Conservation (phyloP, 805 yeast genomes). For the Starmerella davenportii region DNA sequence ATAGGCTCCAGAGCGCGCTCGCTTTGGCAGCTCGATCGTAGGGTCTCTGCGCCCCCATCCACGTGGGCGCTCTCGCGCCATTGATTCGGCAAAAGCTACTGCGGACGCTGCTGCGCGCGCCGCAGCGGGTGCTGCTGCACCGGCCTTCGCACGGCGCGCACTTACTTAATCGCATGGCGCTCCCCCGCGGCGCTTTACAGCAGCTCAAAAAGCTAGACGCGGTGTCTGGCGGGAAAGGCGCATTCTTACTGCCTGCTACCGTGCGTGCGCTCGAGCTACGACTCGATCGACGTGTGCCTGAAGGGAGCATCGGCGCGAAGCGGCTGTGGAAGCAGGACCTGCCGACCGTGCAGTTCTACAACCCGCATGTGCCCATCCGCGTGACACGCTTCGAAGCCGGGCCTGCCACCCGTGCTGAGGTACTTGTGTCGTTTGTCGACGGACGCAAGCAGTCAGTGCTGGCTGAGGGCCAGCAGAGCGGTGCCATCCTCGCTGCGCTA, state of each 20-base stretch:
- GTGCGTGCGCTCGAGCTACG: conserved; percentile 17
- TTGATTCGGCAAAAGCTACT: too few species aligned
- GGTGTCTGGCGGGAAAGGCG: conserved; percentile 20
- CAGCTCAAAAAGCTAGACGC: conserved; percentile 19
- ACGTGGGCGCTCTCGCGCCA: too few species aligned
- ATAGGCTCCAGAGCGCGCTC: too few species aligned
- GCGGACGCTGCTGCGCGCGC: too few species aligned
- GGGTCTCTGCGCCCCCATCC: too few species aligned
- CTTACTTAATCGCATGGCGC: conserved; percentile 2
- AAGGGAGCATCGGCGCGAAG: conserved; percentile 22
- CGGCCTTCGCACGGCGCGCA: too few species aligned
- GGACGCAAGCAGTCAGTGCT: conserved; percentile 31
- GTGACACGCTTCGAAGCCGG: conserved; percentile 37
- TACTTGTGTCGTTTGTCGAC: conserved; percentile 27
- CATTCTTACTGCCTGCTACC: conserved; percentile 17
- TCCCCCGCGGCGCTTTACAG: conserved; percentile 18
- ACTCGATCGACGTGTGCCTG: conserved; percentile 13
- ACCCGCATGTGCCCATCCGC: conserved; percentile 47
- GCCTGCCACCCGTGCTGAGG: conserved; percentile 27
- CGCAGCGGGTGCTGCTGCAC: too few species aligned
- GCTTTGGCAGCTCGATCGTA: not conserved
- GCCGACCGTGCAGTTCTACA: conserved; percentile 67
- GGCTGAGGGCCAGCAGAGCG: too few species aligned
- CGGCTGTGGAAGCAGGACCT: conserved; percentile 58
- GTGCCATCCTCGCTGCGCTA: too few species aligned